These are phyloP conservation scores for Alloteropsis angusta DNA, from an alignment of 202 grass and related monocot genomes.

Conservation along the genomic window DNA sequence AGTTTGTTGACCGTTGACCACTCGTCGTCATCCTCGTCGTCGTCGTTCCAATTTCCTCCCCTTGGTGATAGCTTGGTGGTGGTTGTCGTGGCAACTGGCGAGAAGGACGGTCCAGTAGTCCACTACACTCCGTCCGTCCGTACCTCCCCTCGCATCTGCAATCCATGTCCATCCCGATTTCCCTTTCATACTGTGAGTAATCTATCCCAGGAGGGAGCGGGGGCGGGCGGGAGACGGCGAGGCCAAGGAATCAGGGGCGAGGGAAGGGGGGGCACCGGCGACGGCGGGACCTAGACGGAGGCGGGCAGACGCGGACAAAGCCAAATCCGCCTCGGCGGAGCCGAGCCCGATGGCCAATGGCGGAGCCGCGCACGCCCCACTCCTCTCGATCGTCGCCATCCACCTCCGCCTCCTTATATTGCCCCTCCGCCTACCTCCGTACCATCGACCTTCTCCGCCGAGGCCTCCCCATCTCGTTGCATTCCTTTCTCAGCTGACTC, in stretches of 20 bases:
- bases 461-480: no score
- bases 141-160: no score
- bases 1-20: background rate
- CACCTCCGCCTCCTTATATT: slow-evolving; percentile 9
- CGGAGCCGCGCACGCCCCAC: background rate
- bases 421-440: background rate
- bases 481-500: no score
- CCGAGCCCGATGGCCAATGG: slow-evolving; percentile 29
- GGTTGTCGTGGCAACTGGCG: no score
- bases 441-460: background rate
- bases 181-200: no score
- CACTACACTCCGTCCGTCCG: background rate
- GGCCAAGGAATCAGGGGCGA: background rate
- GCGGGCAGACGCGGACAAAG: slow-evolving; percentile 9
- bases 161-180: no score
- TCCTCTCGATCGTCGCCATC: background rate
- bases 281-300: slow-evolving; percentile 28
- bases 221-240: background rate
- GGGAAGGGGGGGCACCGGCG: background rate
- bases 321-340: background rate
- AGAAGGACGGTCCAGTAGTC: background rate
- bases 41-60: no score
- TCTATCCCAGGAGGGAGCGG: no score
- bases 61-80: no score
- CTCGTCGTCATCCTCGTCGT: no score